These are phyloP conservation scores for Baudoinia panamericana DNA, from an alignment of 495 filamentous ascomycete genomes.

Conservation along the genomic window DNA sequence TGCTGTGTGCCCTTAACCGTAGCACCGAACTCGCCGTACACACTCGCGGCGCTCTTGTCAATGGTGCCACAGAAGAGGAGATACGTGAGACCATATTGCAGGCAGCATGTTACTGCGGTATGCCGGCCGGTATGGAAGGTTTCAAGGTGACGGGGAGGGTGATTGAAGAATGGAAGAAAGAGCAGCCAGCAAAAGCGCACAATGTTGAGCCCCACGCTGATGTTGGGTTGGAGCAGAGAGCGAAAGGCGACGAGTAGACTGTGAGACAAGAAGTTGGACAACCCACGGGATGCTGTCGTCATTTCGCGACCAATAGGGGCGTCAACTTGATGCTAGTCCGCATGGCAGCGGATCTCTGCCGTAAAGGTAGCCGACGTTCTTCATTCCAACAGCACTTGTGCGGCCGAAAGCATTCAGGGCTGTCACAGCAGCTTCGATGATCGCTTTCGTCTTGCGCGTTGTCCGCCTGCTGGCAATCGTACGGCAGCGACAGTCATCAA, in stretches of 20 bases:
- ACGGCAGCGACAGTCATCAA: no score
- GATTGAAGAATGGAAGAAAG: constrained; percentile 23
- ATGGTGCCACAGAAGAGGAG: constrained; percentile 40
- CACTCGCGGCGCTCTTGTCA: constrained; percentile 41
- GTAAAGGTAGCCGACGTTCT: no score
- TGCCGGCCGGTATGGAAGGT: constrained; percentile 26
- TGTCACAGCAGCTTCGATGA: no score
- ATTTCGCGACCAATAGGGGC: no score
- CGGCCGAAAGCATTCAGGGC: no score
- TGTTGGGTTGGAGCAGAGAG: constrained; percentile 7
- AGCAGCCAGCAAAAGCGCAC: constrained; percentile 6
- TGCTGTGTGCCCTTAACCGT: constrained; percentile 42
- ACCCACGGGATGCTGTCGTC: no score
- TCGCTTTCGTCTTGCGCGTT: no score
- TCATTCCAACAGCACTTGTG: no score
- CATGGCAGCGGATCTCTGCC: no score
- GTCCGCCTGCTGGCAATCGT: no score
- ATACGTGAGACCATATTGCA: constrained; percentile 43
- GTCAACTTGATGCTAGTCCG: no score
- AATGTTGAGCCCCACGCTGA: constrained; percentile 4
- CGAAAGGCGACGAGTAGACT: constrained; percentile 3
- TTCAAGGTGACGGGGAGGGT: constrained; percentile 27
- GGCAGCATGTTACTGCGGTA: constrained; percentile 39
- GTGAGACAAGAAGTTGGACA: no score
- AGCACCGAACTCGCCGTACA: constrained; percentile 41